Percentiles rank a stretch among this genome's conserved stretches.
phyloP scores from a whole-genome alignment of 73 alveolate genomes.

The Diophrys sp. region DNA sequence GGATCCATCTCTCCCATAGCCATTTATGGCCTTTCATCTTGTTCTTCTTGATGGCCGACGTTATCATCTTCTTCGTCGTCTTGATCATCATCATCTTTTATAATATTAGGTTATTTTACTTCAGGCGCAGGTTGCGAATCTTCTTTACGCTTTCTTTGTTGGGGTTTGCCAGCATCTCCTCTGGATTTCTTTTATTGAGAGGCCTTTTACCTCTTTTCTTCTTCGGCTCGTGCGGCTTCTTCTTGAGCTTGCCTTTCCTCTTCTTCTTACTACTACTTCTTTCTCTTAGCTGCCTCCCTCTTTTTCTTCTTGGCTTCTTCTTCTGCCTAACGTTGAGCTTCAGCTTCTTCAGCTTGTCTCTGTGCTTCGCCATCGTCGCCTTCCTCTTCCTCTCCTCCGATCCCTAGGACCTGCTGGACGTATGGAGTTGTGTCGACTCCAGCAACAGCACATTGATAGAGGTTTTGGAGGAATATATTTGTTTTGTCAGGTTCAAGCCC shows the following conservation, averaged over 20 bases:
- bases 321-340: slow-evolving; percentile 8
- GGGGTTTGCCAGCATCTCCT: slow-evolving; percentile 16
- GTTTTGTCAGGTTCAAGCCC: slow-evolving; percentile 96
- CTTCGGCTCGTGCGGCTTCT: slow-evolving; percentile 30
- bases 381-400: slow-evolving; percentile 45
- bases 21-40: slow-evolving; percentile 31
- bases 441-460: slow-evolving; percentile 66
- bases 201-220: slow-evolving; percentile 25
- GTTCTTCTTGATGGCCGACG: slow-evolving; percentile 8
- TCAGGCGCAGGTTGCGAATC: neutral
- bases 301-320: slow-evolving; percentile 11
- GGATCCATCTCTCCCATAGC: slow-evolving; percentile 52
- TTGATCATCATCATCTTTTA: slow-evolving; percentile 41
- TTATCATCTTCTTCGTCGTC: slow-evolving; percentile 52
- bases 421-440: slow-evolving; percentile 50
- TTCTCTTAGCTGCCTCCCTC: slow-evolving; percentile 12
- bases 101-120: slow-evolving; percentile 6
- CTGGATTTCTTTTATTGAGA: slow-evolving; percentile 21
- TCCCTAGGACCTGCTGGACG: slow-evolving; percentile 42
- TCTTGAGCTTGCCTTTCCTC: slow-evolving; percentile 29
- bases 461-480: slow-evolving; percentile 60
- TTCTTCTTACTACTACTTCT: slow-evolving; percentile 23
- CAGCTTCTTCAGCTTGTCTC: slow-evolving; percentile 14
- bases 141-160: neutral
- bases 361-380: slow-evolving; percentile 26